Conservation (phyloP, 805 yeast species). For the Pichia gijzeniarum region DNA sequence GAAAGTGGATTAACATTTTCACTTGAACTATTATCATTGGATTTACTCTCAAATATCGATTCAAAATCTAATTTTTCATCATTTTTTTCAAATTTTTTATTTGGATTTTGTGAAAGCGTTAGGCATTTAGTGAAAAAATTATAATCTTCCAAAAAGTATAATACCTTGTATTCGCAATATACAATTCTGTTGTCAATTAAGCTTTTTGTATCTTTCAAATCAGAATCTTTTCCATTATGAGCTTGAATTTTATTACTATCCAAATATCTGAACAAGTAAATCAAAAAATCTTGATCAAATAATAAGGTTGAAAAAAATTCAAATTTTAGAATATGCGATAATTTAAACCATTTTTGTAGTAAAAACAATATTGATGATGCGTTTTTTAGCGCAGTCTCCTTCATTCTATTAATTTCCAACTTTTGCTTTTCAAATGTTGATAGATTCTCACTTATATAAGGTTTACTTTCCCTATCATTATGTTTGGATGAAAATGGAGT, state of each 20-base stretch:
- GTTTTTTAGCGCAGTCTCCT: slow-evolving; percentile 57
- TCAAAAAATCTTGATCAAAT: slow-evolving; percentile 62
- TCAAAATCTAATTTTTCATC: slow-evolving; percentile 15
- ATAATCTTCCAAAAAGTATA: slow-evolving; percentile 24
- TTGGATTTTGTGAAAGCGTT: slow-evolving; percentile 4
- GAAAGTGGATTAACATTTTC: slow-evolving; percentile 14
- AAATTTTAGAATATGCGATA: slow-evolving; percentile 69
- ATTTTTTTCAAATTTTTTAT: slow-evolving; percentile 7
- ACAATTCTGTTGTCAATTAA: slow-evolving; percentile 26
- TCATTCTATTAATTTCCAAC: slow-evolving; percentile 51
- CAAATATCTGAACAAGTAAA: slow-evolving; percentile 30
- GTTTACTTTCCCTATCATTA: slow-evolving; percentile 11
- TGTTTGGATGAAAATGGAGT: slow-evolving; percentile 5
- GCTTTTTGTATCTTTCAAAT: slow-evolving; percentile 23
- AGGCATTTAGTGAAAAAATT: slow-evolving; percentile 6
- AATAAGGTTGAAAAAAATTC: slow-evolving; percentile 67
- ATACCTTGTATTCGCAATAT: slow-evolving; percentile 27
- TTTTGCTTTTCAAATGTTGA: slow-evolving; percentile 31
- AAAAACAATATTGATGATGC: slow-evolving; percentile 46
- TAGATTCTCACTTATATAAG: slow-evolving; percentile 13
- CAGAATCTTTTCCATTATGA: slow-evolving; percentile 21
- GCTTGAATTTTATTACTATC: slow-evolving; percentile 26
- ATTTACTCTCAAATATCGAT: slow-evolving; percentile 16
- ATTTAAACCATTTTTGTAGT: slow-evolving; percentile 71
- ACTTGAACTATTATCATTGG: slow-evolving; percentile 6